Percentiles rank a stretch among this genome's conserved stretches.
Evolutionary conservation across 2,329 filamentous ascomycete genomes (phyloP).

Genomic region (Aspergillus sp.): DNA sequence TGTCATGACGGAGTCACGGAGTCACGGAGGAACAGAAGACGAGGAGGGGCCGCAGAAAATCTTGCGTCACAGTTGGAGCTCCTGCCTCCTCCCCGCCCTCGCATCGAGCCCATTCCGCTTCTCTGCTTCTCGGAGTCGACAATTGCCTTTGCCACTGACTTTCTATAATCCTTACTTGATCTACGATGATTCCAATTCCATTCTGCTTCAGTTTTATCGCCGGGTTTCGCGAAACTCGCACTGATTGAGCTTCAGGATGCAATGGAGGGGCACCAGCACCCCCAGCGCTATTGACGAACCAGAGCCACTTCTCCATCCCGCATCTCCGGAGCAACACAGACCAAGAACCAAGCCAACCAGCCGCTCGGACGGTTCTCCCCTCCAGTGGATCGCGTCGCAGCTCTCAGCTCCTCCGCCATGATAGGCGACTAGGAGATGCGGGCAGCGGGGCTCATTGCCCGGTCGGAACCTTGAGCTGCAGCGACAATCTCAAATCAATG

Average conservation of each 20-base stretch:
- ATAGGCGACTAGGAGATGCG: not conserved
- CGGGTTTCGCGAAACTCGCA: too few relatives aligned
- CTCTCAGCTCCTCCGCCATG: not conserved
- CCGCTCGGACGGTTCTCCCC: too few relatives aligned
- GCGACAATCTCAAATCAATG: slow-evolving; percentile 11
- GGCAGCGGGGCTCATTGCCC: not conserved
- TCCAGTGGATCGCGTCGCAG: not conserved
- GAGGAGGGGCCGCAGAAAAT: not conserved
- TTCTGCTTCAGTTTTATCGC: too few relatives aligned
- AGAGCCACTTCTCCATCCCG: slow-evolving; percentile 11
- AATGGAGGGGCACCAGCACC: slow-evolving; percentile 7
- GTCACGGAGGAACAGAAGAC: not conserved
- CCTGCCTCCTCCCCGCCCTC: too few relatives aligned
- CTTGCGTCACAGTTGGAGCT: not conserved
- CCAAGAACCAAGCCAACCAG: too few relatives aligned
- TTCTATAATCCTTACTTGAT: too few relatives aligned
- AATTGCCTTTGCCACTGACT: too few relatives aligned
- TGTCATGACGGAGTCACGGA: slow-evolving; percentile 21
- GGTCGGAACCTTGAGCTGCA: slow-evolving; percentile 17
- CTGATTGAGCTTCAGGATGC: not conserved
- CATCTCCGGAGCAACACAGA: not conserved
- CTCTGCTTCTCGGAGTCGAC: too few relatives aligned
- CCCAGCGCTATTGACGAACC: slow-evolving; percentile 11
- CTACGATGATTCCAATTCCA: too few relatives aligned
- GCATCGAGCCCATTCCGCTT: too few relatives aligned